phyloP scores from a whole-genome alignment of 495 filamentous ascomycete species.

The Darksidea phi region DNA sequence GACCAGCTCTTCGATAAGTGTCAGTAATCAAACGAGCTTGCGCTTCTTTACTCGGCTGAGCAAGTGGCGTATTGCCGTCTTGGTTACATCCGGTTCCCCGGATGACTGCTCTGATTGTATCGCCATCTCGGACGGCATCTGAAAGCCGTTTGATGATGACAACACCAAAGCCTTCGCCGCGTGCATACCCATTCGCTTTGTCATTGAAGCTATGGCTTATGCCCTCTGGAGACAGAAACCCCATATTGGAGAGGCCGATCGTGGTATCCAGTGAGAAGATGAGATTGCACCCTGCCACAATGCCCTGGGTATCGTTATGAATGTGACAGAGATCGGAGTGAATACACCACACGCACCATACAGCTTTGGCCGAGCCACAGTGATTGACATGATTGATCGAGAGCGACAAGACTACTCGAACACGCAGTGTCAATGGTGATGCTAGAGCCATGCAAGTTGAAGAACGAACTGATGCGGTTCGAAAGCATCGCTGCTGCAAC shows the following conservation, averaged over 20 bases:
- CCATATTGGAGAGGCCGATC: too few species aligned
- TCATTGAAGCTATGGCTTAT: too few species aligned
- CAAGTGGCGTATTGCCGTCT: background rate
- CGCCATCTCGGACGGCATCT: constrained; percentile 1
- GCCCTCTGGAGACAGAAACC: too few species aligned
- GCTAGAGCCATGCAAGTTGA: constrained; percentile 16
- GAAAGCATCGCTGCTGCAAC: constrained; percentile 1
- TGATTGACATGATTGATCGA: constrained; percentile 24
- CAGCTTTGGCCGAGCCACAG: background rate
- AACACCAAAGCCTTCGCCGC: background rate
- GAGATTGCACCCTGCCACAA: background rate
- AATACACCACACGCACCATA: background rate
- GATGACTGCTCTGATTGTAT: too few species aligned
- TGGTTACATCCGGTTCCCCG: too few species aligned
- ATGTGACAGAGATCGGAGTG: too few species aligned
- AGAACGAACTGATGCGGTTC: constrained; percentile 27
- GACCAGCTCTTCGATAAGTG: background rate
- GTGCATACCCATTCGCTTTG: background rate
- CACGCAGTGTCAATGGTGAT: constrained; percentile 26
- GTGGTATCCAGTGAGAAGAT: background rate
- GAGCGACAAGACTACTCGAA: constrained; percentile 17
- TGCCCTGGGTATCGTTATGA: background rate
- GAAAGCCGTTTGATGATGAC: background rate
- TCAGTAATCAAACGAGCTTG: too few species aligned
- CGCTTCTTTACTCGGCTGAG: too few species aligned